phyloP scores from a whole-genome alignment of 345 rosid genomes.

The Garcia nutans region DNA sequence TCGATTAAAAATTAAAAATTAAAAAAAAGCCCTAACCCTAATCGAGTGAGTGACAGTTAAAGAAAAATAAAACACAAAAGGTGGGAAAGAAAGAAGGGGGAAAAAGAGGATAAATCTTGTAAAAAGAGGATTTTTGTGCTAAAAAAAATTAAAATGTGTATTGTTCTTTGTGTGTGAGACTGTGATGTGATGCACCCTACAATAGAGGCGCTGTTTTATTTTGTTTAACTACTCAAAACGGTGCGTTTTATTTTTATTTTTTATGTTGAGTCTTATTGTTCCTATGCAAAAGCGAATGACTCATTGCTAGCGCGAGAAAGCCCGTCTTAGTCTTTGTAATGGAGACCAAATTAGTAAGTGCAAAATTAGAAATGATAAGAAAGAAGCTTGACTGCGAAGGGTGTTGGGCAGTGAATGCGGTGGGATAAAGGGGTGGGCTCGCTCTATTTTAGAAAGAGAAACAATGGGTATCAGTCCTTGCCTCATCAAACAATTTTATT shows the following conservation, averaged over 20 bases:
- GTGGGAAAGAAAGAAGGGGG: background rate
- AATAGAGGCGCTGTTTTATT: background rate
- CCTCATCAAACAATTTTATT: too few relatives aligned
- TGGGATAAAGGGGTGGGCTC: too few relatives aligned
- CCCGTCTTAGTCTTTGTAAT: too few relatives aligned
- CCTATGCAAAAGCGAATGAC: too few relatives aligned
- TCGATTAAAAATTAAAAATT: background rate
- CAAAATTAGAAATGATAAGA: too few relatives aligned
- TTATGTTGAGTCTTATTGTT: too few relatives aligned
- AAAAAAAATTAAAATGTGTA: background rate
- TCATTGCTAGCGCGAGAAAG: too few relatives aligned
- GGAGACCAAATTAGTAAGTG: too few relatives aligned
- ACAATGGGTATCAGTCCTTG: too few relatives aligned
- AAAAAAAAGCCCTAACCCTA: constrained; percentile 32
- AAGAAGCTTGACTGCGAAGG: too few relatives aligned
- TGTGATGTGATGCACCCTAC: background rate
- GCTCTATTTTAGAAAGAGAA: too few relatives aligned
- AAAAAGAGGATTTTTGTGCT: background rate
- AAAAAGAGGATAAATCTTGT: background rate
- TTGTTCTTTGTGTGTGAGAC: background rate
- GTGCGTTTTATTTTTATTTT: background rate
- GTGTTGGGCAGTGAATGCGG: too few relatives aligned
- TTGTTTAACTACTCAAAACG: background rate
- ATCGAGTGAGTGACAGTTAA: background rate
- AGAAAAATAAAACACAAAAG: background rate